Evolutionary conservation across 768 basidiomycete species (phyloP), one percentile per base, ranked within the genome.

Genomic region (Amylocystis lapponica): DNA sequence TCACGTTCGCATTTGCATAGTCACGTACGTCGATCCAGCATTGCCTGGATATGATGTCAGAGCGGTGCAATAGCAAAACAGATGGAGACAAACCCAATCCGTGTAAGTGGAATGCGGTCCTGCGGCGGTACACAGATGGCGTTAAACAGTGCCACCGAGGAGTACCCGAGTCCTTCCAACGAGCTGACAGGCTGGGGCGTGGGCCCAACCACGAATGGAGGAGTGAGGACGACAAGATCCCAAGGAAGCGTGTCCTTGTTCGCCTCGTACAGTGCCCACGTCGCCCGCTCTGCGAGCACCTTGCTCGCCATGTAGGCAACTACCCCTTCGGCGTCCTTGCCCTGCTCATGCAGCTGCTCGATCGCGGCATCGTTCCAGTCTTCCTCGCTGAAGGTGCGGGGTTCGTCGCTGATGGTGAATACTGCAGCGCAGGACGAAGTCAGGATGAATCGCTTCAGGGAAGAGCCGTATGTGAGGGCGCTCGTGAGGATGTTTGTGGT

Each of bases 391-490:
- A 70, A 72, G 3, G 62, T 61, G 16, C 27, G 45, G 30, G 34
- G 41, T 7, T 23, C 3, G 17, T 25, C 33, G 8, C 27, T 54
- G 48, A n/a, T 48, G 14, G 8, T 53, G 2, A 72, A 47, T 11
- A 83, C 53, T 0, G 79, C 63, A 1, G 75, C 83, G 35, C 59
- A 65, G 2, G 84, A 86, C 9, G 79, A 79, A 0, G 83, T 86
- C 45, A 86, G 60, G 7, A 88, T 76, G 32, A 91, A 66, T 3
- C 87, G 76, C 57, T 83, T 79, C 50, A 90, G 67, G 8, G 58
- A 51, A 13, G 69, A 49, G 39, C 75, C 67, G 52, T 26, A 33
- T 57, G 78, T 80, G 39, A 75, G 54, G 4, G 76, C 71, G 31
- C 77, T 78, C 46, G 75, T 63, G 21, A 90, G 64, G 12, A 90